Base-by-base conservation (phyloP, 441 rosid species). In the Isatis lusitanica region DNA sequence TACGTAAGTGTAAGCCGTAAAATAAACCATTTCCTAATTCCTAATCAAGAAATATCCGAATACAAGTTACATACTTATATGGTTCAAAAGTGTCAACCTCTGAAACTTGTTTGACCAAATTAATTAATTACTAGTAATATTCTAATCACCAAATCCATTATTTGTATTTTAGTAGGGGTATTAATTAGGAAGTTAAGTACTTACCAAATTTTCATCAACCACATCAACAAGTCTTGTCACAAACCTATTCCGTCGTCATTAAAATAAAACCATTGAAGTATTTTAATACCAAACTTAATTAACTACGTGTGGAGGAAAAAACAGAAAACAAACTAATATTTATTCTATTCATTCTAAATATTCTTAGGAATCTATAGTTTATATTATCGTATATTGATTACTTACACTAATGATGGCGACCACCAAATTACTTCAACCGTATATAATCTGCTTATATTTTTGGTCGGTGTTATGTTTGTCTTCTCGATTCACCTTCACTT, bases 61-160 rank as follows among this genome's bases (percentile, higher is more conserved):
- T 33, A 21, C 47, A 35, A 70, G 38, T 10, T 69, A 43, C 33
- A 36, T 26, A 16, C 1, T 26, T 4, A 50, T 12, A 9, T 6
- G 51, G 63, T 53, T 33, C 18, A 18, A 42, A 63, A 26, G 13
- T 53, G 70, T 43, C 70, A 73, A 55, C 76, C 65, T 55, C 56
- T 56, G 51, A 65, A 36, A 28, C 46, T 47, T 65, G 30, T 56
- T 56, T 64, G 59, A 47, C 66, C 40, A 46, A 24, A 55, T 43
- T 10, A 26, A 64, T 24, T 36, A 65, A 48, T n/a, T n/a, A n/a
- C n/a, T n/a, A n/a, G n/a, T 42, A 17, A 40, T 30, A 2, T 11
- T 64, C 0, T 55, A 63, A 33, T 55, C 47, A 55, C 70, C 59
- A 71, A 62, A 62, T 40, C 31, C 51, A 30, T 71, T 35, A 38